Percentiles rank a stretch among this genome's conserved stretches.
These are phyloP conservation scores for Xerocomus potaroensis DNA, from an alignment of 768 basidiomycete species.

Conservation along the genomic window DNA sequence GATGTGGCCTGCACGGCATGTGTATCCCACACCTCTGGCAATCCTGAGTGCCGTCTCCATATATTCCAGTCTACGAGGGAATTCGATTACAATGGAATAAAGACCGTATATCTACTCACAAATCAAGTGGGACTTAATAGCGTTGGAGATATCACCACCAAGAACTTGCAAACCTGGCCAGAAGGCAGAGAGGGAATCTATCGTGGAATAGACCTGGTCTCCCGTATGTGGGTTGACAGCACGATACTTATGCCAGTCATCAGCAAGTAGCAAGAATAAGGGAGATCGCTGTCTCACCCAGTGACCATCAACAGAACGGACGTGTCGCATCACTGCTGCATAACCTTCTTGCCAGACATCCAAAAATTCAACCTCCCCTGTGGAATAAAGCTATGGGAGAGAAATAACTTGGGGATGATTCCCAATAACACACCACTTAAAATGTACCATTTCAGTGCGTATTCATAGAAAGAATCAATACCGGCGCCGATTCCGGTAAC, in stretches of 20 bases:
- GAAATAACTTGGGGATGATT: not conserved
- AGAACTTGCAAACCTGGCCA: conserved; percentile 95
- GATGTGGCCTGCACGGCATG: conserved; percentile 67
- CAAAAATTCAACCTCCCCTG: conserved; percentile 74
- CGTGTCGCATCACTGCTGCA: conserved; percentile 79
- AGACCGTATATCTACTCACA: conserved; percentile 46
- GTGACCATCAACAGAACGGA: conserved; percentile 79
- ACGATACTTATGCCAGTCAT: conserved; percentile 57
- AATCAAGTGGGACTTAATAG: conserved; percentile 86
- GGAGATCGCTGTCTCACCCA: conserved; percentile 49
- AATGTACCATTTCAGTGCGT: conserved; percentile 90
- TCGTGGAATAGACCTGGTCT: conserved; percentile 65
- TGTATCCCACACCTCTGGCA: conserved; percentile 93
- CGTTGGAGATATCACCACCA: conserved; percentile 81
- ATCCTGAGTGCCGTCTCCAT: conserved; percentile 81
- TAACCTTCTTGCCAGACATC: conserved; percentile 86
- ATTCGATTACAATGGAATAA: not conserved
- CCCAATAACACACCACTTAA: conserved; percentile 54
- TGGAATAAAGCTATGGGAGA: not conserved
- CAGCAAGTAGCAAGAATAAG: not conserved
- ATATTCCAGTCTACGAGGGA: conserved; percentile 74
- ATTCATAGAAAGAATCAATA: conserved; percentile 94
- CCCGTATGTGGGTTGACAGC: conserved; percentile 78
- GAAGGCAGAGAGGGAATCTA: conserved; percentile 96
- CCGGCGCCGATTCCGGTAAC: conserved; percentile 87